Evolutionary conservation across 805 yeast species (phyloP).

Genomic region (Saccharomyces eubayanus): DNA sequence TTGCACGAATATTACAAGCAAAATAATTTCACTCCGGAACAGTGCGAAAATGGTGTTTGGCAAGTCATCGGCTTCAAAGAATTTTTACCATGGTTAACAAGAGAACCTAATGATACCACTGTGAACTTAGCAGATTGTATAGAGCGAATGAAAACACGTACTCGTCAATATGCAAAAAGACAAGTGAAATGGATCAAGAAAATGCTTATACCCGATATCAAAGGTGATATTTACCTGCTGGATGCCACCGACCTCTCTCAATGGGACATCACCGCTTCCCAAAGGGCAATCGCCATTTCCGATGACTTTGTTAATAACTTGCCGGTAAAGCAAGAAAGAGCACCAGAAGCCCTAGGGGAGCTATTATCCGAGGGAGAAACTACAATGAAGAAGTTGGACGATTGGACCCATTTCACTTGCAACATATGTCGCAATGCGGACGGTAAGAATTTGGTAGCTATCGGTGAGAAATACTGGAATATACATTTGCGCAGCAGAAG

Average conservation of each 20-base stretch:
- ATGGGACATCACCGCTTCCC: conserved; percentile 54
- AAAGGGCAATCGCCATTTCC: conserved; percentile 47
- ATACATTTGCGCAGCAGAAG: conserved; percentile 60
- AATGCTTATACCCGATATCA: conserved; percentile 51
- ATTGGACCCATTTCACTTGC: conserved; percentile 67
- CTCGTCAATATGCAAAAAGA: conserved; percentile 77
- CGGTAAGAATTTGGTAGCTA: conserved; percentile 49
- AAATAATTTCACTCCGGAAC: conserved; percentile 27
- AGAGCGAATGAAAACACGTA: conserved; percentile 71
- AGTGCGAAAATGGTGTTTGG: conserved; percentile 72
- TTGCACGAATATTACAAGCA: conserved; percentile 40
- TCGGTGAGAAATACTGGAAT: conserved; percentile 67
- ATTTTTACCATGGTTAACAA: conserved; percentile 60
- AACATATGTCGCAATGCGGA: conserved; percentile 50
- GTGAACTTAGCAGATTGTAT: conserved; percentile 39
- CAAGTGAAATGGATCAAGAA: conserved; percentile 89
- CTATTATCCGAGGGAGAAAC: conserved; percentile 14
- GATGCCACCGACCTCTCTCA: conserved; percentile 64
- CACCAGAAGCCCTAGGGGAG: conserved; percentile 34
- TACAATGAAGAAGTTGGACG: conserved; percentile 8
- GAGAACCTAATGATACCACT: conserved; percentile 9
- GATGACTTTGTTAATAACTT: conserved; percentile 30
- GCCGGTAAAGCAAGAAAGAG: conserved; percentile 19
- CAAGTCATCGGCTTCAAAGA: conserved; percentile 94
- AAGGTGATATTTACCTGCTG: conserved; percentile 55